phyloP scores from a whole-genome alignment of 352 stramenopile species.

The Phytophthora megakarya region DNA sequence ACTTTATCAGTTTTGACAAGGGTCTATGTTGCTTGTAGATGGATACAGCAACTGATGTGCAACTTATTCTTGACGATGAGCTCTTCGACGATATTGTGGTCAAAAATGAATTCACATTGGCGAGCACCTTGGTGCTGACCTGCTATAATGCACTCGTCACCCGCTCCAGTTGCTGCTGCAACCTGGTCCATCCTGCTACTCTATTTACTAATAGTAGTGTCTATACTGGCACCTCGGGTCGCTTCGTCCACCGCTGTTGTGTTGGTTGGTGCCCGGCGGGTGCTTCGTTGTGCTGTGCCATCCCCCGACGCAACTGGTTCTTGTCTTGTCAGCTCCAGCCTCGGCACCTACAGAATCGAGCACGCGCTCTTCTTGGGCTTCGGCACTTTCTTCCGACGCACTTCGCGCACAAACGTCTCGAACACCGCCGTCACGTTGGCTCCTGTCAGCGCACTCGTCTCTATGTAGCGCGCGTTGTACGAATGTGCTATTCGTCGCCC shows the following conservation, averaged over 20 bases:
- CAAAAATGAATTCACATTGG: constrained; percentile 40
- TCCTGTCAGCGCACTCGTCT: constrained; percentile 86
- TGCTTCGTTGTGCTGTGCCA: background rate
- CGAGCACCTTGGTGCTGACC: constrained; percentile 15
- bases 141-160: constrained; percentile 24
- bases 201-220: constrained; percentile 46
- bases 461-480: constrained; percentile 89
- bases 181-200: constrained; percentile 24
- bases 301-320: background rate
- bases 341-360: constrained; percentile 57
- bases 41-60: too few relatives aligned
- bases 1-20: constrained; percentile 1
- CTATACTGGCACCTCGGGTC: constrained; percentile 33
- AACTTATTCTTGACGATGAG: too few relatives aligned
- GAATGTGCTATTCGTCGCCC: constrained; percentile 81
- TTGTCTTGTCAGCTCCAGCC: background rate
- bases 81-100: constrained; percentile 8
- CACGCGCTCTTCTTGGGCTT: constrained; percentile 80
- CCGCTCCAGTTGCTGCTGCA: constrained; percentile 23
- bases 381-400: constrained; percentile 79
- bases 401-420: constrained; percentile 87
- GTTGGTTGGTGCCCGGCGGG: background rate
- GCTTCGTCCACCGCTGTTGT: constrained; percentile 9
- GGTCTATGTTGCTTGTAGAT: too few relatives aligned
- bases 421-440: constrained; percentile 88